Evolutionary conservation across 2,329 filamentous ascomycete genomes (phyloP).

Genomic region (Metarhizium album): DNA sequence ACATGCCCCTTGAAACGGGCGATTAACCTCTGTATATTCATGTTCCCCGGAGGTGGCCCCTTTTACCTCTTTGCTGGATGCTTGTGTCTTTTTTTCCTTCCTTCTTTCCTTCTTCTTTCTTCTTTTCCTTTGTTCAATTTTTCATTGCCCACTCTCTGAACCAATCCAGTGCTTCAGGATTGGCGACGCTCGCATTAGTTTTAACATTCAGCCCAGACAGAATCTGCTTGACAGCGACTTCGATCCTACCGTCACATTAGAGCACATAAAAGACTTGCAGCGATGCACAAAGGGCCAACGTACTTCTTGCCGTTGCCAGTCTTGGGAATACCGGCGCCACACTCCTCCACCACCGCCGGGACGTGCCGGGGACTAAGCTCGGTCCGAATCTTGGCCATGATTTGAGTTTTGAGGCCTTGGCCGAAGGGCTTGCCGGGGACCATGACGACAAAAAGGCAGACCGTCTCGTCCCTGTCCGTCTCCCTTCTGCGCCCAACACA

Average conservation of each 20-base stretch:
- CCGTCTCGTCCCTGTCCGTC: constrained; percentile 70
- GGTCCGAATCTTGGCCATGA: constrained; percentile 58
- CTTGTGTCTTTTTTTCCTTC: too few species aligned
- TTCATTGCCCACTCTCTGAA: constrained; percentile 65
- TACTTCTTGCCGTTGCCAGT: constrained; percentile 95
- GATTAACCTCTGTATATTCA: neutral
- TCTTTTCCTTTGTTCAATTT: constrained; percentile 22
- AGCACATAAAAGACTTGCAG: neutral
- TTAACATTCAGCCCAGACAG: constrained; percentile 78
- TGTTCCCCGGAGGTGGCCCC: too few species aligned
- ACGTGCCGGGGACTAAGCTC: constrained; percentile 87
- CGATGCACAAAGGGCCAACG: constrained; percentile 22
- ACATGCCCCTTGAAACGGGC: neutral
- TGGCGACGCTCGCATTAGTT: constrained; percentile 88
- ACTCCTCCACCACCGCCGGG: constrained; percentile 70
- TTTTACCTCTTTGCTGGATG: too few species aligned
- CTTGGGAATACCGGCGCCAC: constrained; percentile 70
- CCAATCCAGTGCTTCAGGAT: constrained; percentile 79
- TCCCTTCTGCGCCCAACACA: constrained; percentile 70
- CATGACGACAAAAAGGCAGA: constrained; percentile 83
- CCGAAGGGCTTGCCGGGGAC: constrained; percentile 44
- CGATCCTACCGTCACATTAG: constrained; percentile 49
- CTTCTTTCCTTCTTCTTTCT: neutral
- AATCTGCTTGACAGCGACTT: constrained; percentile 94
- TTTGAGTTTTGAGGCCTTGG: constrained; percentile 46